Percentiles rank a stretch among this genome's conserved stretches.
Evolutionary conservation across 2,329 filamentous ascomycete genomes (phyloP).

Genomic region (Colletotrichum sidae): DNA sequence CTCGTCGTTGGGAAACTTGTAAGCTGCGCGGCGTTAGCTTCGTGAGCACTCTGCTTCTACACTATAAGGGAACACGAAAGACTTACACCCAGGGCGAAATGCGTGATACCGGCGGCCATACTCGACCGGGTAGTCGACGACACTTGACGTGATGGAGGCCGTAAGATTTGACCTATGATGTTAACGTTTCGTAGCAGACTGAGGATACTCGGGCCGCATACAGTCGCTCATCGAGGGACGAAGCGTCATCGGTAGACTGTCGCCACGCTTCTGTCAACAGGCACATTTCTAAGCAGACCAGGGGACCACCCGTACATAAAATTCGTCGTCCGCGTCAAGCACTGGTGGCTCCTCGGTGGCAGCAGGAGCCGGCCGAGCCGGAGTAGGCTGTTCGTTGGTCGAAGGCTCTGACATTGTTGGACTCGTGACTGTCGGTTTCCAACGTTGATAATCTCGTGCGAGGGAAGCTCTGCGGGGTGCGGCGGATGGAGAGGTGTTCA

Average conservation of each 20-base stretch:
- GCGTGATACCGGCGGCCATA: conserved; percentile 32
- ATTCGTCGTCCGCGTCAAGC: too few species aligned
- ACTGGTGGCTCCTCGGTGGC: too few species aligned
- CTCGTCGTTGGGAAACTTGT: conserved; percentile 16
- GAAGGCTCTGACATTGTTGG: too few species aligned
- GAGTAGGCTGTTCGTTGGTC: too few species aligned
- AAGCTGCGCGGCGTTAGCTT: not conserved
- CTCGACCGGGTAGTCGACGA: conserved; percentile 14
- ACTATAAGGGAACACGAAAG: too few species aligned
- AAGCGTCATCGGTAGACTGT: not conserved
- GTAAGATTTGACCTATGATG: not conserved
- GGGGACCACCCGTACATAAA: too few species aligned
- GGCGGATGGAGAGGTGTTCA: too few species aligned
- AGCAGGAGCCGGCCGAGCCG: too few species aligned
- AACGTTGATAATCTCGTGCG: too few species aligned
- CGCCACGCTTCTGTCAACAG: not conserved
- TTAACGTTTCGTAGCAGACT: not conserved
- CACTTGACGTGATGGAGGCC: conserved; percentile 11
- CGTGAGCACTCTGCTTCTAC: not conserved
- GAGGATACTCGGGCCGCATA: not conserved
- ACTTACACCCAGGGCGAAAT: conserved; percentile 16
- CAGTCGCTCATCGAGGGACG: not conserved
- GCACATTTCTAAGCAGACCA: too few species aligned
- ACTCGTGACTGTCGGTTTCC: too few species aligned
- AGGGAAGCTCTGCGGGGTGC: too few species aligned